Conservation (phyloP, 1,284 basidiomycete genomes). For the Amylostereum areolatum region DNA sequence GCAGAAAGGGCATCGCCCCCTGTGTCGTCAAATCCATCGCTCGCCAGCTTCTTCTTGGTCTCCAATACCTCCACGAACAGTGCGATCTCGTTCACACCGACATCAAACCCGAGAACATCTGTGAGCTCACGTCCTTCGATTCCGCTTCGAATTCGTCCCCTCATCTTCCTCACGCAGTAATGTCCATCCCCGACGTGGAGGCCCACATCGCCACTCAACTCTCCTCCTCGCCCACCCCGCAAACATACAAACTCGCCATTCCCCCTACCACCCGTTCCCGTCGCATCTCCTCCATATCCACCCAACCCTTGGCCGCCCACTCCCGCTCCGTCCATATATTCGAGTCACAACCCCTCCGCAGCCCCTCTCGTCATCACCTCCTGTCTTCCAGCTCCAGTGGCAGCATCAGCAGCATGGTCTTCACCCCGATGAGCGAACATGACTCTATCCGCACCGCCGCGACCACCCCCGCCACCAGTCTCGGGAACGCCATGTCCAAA, state of each 20-base stretch:
- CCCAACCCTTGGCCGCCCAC: slow-evolving; percentile 35
- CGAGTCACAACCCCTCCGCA: slow-evolving; percentile 64
- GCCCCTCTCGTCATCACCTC: slow-evolving; percentile 38
- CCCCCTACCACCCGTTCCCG: slow-evolving; percentile 49
- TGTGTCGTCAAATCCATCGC: slow-evolving; percentile 79
- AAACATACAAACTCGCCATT: slow-evolving; percentile 64
- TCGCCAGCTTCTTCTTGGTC: slow-evolving; percentile 80
- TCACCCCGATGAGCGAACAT: slow-evolving; percentile 5
- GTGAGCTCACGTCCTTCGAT: slow-evolving; percentile 37
- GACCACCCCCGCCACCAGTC: slow-evolving; percentile 26
- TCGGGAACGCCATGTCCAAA: slow-evolving; percentile 26
- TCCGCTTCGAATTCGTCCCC: neutral
- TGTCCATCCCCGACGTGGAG: slow-evolving; percentile 72
- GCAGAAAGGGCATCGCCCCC: slow-evolving; percentile 78
- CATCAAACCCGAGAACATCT: slow-evolving; percentile 90
- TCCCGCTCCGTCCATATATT: slow-evolving; percentile 71
- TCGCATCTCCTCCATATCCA: slow-evolving; percentile 43
- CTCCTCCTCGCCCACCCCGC: slow-evolving; percentile 57
- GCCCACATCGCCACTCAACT: slow-evolving; percentile 64
- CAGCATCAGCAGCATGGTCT: slow-evolving; percentile 20
- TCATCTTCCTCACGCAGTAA: slow-evolving; percentile 37
- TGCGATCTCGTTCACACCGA: slow-evolving; percentile 87
- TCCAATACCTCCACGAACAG: slow-evolving; percentile 87
- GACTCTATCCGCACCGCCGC: slow-evolving; percentile 20
- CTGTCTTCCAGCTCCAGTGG: slow-evolving; percentile 17